Evolutionary conservation across 805 yeast species (phyloP), one percentile per base, ranked within the genome.

Genomic region (Candida verbasci): DNA sequence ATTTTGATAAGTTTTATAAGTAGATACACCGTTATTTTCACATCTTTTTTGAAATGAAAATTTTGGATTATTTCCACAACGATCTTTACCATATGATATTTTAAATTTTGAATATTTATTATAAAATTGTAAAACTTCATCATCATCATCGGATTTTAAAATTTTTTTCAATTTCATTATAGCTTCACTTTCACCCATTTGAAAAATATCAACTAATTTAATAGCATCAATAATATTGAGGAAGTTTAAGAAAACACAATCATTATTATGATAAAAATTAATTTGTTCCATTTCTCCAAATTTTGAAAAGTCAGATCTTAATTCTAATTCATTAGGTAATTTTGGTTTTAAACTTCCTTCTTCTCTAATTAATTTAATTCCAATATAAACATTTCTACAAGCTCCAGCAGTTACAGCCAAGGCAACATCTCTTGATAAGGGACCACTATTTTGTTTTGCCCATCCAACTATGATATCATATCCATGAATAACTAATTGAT

Each of bases 281-380:
- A 84, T 78, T 53, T 83, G 93, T 55, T 84, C 94, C 51, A 82
- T 64, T 15, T 73, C 82, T 9, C 94, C 94, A 62, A 76, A 84
- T 12, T 55, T 55, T 4, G 69, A 56, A 43, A 84, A 83, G 53
- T 84, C 91, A 3, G 55, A 45, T 37, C 88, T 65, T 24, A 84
- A 55, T 15, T 65, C 65, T 1, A 60, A 63, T 40, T 73, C 82
- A 25, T 41, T 49, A 0, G 72, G 71, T n/a, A 65, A 46, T 17
- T 27, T 44, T 27, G 39, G 44, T 35, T 44, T 48, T 9, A 40
- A 40, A 17, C 37, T 55, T 31, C 39, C 50, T 25, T 52, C 53
- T 4, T 28, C 35, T 34, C 49, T 52, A 24, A 41, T 25, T 24
- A 70, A 64, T 41, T 68, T 72, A 36, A 78, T 58, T 24, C 91